Base-by-base conservation (phyloP, 306 rosid genomes). In the Vigna nakashimae region DNA sequence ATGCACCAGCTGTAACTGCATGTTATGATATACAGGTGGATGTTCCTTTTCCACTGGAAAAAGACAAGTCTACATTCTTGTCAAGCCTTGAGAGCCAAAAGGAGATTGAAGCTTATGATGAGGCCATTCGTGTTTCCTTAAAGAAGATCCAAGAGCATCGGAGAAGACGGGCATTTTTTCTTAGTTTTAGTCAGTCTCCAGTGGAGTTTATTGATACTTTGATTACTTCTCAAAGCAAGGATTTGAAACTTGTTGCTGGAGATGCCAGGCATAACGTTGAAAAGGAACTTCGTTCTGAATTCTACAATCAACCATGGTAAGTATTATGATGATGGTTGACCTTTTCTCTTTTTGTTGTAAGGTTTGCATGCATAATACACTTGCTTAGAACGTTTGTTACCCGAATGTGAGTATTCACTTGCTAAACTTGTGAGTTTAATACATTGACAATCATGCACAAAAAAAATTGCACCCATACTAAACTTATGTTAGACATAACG, bases 1-100 rank as follows among this genome's bases (percentile, higher is more conserved):
- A 48, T 73, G 79, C 84, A 71, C 92, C 93, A 24, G 88, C 81
- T 52, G 94, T 89, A 63, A 86, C 88, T 82, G 75, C 89, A 71
- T 95, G 99, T 69, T 92, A 95, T 12, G 99, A 95, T 83, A 78
- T 91, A 38, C 84, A 74, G 59, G 99, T 95, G 63, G 98, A 95
- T 67, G 89, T 91, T 62, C 97, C 98, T 66, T 66, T 79, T 76
- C 79, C 87, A 6, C 42, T 87, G 55, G 92, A 90, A 28, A 91
- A 95, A 67, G 90, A 86, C 24, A 87, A 85, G 86, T 82, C 91
- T 48, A 71, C 87, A 50, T 88, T 91, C 80, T 82, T 89, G 80
- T 82, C 80, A 26, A 77, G 75, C 63, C 36, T 77, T 7, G 93
- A 91, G 71, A 84, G 56, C 84, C 82, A 78, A 26, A 91, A 86